Base-by-base conservation (phyloP, 352 stramenopile species). In the Globisporangium takayamanum region DNA sequence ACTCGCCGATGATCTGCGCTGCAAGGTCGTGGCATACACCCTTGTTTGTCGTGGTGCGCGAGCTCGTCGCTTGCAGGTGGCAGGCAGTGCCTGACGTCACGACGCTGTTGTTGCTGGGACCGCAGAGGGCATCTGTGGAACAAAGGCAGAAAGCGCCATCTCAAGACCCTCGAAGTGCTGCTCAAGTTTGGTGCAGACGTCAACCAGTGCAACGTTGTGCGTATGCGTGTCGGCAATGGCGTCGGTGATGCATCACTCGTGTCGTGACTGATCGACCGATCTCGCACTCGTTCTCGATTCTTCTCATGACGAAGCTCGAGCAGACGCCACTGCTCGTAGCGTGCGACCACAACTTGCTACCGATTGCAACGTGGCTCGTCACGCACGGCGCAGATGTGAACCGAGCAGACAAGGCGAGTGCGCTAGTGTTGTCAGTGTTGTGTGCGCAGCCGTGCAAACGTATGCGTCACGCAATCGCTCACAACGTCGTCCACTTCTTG, bases 1-100 rank as follows among this genome's bases (percentile, higher is more conserved):
- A 87, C 53, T 76, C 76, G 37, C 67, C 71, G 22, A 74, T 89
- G 64, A 84, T 86, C 64, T 89, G 79, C 36, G 67, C 70, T 2
- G 68, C 74, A 45, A 80, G 79, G 76, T 85, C 15, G 14, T n/a
- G 18, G 33, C 30, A 53, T 16, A 7, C 22, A n/a, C 12, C 2
- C 37, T 37, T 41, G n/a, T 39, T 36, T 16, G 5, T 15, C 16
- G 20, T 36, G 47, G 41, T 46, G 10, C 16, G 16, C 12, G 16
- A 7, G 12, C 16, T 15, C 16, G 12, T n/a, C 8, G 5, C 41
- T 47, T 3, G 18, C 14, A 22, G 15, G 11, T 8, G 14, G 15
- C 15, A 16, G 14, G 15, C 15, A 16, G 3, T 46, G 22, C 18
- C 30, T 51, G 25, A 18, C 0, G 11, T 36, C 16, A 15, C 22